Evolutionary conservation across 2,329 filamentous ascomycete genomes (phyloP).

Genomic region (Cercospora berteroae): DNA sequence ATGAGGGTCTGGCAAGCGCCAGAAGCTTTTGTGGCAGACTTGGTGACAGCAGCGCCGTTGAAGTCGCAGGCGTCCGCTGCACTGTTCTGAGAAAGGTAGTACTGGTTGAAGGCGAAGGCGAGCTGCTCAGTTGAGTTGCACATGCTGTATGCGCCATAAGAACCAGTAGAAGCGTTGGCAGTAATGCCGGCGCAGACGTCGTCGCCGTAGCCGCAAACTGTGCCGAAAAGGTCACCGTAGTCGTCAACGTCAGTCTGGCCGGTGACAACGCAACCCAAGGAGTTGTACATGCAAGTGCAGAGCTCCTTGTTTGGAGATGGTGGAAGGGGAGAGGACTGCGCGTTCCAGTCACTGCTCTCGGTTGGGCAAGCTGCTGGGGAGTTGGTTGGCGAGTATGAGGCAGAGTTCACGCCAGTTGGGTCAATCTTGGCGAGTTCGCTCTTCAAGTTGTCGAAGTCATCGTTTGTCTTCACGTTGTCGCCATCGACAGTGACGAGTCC

Average conservation of each 20-base stretch:
- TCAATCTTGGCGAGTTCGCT: conserved; percentile 66
- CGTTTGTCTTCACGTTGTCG: conserved; percentile 61
- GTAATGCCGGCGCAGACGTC: conserved; percentile 66
- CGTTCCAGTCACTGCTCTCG: conserved; percentile 64
- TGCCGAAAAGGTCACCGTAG: conserved; percentile 69
- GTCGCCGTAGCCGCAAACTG: conserved; percentile 62
- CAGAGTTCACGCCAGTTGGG: conserved; percentile 64
- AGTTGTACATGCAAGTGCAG: conserved; percentile 81
- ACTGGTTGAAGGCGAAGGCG: conserved; percentile 69
- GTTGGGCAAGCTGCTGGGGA: conserved; percentile 69
- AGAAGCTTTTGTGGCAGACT: conserved; percentile 48
- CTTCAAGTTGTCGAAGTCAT: conserved; percentile 73
- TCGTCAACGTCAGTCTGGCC: conserved; percentile 56
- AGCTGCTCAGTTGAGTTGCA: conserved; percentile 70
- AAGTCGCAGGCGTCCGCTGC: conserved; percentile 65
- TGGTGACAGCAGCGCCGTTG: conserved; percentile 61
- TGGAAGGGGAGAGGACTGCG: conserved; percentile 66
- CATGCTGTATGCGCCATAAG: conserved; percentile 76
- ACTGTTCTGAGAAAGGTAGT: conserved; percentile 61
- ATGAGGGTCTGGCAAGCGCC: conserved; percentile 60
- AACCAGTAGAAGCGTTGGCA: conserved; percentile 64
- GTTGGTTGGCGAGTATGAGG: conserved; percentile 72
- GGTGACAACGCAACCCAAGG: conserved; percentile 68
- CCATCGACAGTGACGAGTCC: conserved; percentile 68
- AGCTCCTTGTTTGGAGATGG: conserved; percentile 75